These are phyloP conservation scores for Filosporella fistucella DNA, from an alignment of 495 filamentous ascomycete genomes.

Conservation along the genomic window DNA sequence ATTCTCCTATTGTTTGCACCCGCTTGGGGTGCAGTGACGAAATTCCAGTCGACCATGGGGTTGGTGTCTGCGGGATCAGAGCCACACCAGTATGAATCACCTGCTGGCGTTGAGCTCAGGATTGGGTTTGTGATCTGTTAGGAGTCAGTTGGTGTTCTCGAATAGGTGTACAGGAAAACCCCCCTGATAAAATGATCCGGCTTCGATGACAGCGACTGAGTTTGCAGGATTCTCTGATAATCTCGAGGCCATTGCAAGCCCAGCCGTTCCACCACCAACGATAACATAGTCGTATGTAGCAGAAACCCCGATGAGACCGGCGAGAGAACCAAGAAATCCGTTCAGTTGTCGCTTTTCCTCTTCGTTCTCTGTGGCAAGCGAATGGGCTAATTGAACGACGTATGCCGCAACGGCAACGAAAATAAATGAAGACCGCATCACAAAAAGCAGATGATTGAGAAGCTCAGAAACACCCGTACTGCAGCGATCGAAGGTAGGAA, in stretches of 20 bases:
- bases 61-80: background rate
- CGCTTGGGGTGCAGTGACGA: constrained; percentile 46
- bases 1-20: constrained; percentile 33
- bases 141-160: background rate
- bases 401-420: too few relatives aligned
- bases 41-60: constrained; percentile 35
- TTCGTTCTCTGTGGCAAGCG: too few relatives aligned
- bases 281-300: constrained; percentile 5
- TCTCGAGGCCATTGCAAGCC: background rate
- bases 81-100: background rate
- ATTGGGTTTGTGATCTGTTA: constrained; percentile 3
- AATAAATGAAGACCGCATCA: too few relatives aligned
- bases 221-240: background rate
- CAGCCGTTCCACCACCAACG: constrained; percentile 3
- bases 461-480: too few relatives aligned
- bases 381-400: too few relatives aligned
- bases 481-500: too few relatives aligned
- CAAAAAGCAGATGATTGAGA: too few relatives aligned
- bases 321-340: constrained; percentile 58
- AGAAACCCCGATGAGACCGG: constrained; percentile 42
- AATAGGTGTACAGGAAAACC: background rate
- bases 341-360: background rate
- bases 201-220: constrained; percentile 7
- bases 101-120: background rate
- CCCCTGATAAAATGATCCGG: background rate